Percentiles rank a stretch among this genome's conserved stretches.
Conservation (phyloP, 371 early-diverging fungal genomes). For the Nematocida homosporus region DNA sequence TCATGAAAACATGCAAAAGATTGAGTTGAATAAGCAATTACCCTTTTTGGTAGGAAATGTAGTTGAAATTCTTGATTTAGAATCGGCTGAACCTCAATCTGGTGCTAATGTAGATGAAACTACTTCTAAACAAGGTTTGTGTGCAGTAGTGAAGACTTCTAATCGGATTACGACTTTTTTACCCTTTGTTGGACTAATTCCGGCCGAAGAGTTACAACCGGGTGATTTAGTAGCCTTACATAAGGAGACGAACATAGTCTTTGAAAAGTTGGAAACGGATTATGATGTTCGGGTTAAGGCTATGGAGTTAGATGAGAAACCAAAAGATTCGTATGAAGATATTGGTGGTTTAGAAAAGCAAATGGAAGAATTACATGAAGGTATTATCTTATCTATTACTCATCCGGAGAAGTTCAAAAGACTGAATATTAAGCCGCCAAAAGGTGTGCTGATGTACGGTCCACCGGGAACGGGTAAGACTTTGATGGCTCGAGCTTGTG, state of each 20-base stretch:
- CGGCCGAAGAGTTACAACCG: constrained; percentile 80
- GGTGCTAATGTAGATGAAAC: constrained; percentile 86
- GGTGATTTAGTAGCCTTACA: constrained; percentile 98
- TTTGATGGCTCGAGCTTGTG: constrained; percentile 86
- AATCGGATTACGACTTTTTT: constrained; percentile 71
- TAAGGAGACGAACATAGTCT: constrained; percentile 93
- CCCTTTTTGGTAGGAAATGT: constrained; percentile 97
- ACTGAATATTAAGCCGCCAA: constrained; percentile 92
- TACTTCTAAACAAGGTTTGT: constrained; percentile 82
- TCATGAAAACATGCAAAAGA: constrained; percentile 95
- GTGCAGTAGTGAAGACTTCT: constrained; percentile 91
- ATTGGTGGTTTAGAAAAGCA: constrained; percentile 97
- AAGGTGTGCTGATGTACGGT: constrained; percentile 95
- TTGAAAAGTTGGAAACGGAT: constrained; percentile 94
- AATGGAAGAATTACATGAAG: constrained; percentile 92
- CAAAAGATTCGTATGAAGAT: constrained; percentile 94
- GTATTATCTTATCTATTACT: constrained; percentile 91
- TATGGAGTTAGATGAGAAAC: constrained; percentile 99
- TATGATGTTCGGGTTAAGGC: constrained; percentile 97
- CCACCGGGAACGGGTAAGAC: constrained; percentile 88
- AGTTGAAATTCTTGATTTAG: constrained; percentile 75
- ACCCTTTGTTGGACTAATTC: constrained; percentile 93
- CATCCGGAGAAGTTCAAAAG: constrained; percentile 95
- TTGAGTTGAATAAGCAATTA: constrained; percentile 92
- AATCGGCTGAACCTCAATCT: constrained; percentile 71